These are phyloP conservation scores for Maudiozyma pseudohumilis DNA, from an alignment of 805 yeast genomes.

Conservation along the genomic window DNA sequence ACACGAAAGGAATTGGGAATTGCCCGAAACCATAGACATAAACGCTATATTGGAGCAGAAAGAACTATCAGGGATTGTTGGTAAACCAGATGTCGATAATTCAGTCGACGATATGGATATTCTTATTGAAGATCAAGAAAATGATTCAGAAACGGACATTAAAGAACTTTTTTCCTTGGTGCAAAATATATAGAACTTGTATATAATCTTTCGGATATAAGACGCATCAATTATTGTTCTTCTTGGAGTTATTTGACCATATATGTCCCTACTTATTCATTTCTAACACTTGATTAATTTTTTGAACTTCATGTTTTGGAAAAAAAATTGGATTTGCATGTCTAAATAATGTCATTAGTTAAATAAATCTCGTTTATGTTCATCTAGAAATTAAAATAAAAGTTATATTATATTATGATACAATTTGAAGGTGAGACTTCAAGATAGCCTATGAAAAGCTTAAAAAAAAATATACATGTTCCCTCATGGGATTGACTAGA, in stretches of 20 bases:
- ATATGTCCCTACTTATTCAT: no score
- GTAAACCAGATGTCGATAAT: background rate
- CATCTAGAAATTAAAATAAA: background rate
- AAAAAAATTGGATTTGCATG: no score
- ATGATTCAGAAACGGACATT: background rate
- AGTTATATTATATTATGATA: background rate
- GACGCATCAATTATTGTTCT: no score
- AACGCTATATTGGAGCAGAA: background rate
- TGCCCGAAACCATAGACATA: slow-evolving; percentile 16
- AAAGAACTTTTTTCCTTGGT: background rate
- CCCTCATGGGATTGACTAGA: slow-evolving; percentile 38
- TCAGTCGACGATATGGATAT: background rate
- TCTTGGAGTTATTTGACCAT: no score
- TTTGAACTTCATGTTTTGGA: no score
- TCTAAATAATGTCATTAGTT: no score
- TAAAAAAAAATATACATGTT: no score
- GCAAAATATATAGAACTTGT: background rate
- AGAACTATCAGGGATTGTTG: background rate
- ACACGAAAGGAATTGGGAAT: slow-evolving; percentile 17
- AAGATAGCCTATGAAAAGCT: no score
- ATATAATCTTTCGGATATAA: no score
- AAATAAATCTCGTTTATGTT: no score
- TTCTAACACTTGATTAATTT: no score
- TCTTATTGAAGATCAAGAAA: background rate
- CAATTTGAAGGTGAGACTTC: no score